These are phyloP conservation scores for Mycena floridula DNA, from an alignment of 768 basidiomycete genomes.

Conservation along the genomic window DNA sequence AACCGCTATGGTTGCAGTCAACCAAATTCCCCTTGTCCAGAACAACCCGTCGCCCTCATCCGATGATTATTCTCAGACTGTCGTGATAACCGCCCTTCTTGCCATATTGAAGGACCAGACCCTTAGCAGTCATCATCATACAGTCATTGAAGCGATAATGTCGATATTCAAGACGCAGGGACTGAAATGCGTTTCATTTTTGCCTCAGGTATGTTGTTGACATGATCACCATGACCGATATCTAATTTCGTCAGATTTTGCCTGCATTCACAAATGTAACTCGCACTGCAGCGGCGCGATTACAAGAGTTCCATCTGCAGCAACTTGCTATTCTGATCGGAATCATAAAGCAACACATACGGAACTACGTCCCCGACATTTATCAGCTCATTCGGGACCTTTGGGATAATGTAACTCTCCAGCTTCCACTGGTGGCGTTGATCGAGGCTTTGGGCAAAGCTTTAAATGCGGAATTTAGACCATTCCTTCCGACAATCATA, in stretches of 20 bases:
- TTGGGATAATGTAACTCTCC: conserved; percentile 81
- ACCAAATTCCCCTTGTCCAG: conserved; percentile 64
- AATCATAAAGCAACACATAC: conserved; percentile 96
- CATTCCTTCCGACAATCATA: conserved; percentile 85
- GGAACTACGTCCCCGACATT: conserved; percentile 83
- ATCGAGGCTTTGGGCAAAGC: conserved; percentile 92
- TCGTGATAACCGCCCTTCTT: conserved; percentile 85
- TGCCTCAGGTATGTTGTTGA: conserved; percentile 70
- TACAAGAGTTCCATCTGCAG: conserved; percentile 92
- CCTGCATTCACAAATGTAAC: conserved; percentile 92
- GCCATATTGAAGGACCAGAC: conserved; percentile 86
- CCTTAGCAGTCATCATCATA: conserved; percentile 80
- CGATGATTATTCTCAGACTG: conserved; percentile 97
- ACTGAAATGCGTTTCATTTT: conserved; percentile 89
- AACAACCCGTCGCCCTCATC: conserved; percentile 56
- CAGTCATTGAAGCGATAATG: conserved; percentile 97
- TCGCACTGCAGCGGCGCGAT: conserved; percentile 68
- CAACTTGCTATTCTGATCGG: conserved; percentile 92
- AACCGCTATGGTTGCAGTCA: conserved; percentile 53
- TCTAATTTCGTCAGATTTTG: conserved; percentile 56
- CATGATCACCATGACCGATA: conserved; percentile 3
- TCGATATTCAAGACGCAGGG: conserved; percentile 98
- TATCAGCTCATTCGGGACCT: conserved; percentile 84
- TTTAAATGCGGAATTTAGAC: conserved; percentile 95
- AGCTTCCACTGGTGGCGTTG: conserved; percentile 86